A percentile compares a stretch with the other conserved stretches of the same genome.
phyloP scores from a whole-genome alignment of 495 filamentous ascomycete species.

The Neurospora sp. region DNA sequence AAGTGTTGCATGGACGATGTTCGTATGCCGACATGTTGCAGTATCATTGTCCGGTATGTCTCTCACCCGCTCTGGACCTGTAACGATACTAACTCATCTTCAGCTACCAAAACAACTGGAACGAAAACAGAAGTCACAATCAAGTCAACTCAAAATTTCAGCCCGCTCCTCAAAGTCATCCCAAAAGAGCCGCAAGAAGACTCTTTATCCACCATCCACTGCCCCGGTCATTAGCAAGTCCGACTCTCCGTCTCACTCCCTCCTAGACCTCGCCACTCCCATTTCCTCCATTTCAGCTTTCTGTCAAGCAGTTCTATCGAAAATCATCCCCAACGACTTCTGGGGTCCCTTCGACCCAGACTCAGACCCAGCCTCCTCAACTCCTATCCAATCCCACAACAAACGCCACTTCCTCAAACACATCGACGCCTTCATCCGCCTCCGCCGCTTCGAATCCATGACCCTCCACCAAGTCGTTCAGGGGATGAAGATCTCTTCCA shows the following conservation, averaged over 20 bases:
- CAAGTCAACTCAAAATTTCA: background rate
- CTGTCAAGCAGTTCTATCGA: conserved; percentile 64
- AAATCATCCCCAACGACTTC: conserved; percentile 65
- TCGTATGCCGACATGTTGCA: conserved; percentile 65
- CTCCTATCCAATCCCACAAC: conserved; percentile 45
- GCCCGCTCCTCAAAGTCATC: background rate
- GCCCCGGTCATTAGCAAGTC: background rate
- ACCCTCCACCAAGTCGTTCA: conserved; percentile 52
- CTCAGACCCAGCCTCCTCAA: background rate
- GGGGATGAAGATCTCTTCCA: too few species aligned
- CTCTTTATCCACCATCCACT: background rate
- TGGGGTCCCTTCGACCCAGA: conserved; percentile 43
- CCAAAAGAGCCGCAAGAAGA: conserved; percentile 1
- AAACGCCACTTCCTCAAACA: conserved; percentile 47
- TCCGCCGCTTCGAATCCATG: conserved; percentile 73
- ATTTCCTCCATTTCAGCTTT: conserved; percentile 71
- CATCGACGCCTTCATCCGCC: conserved; percentile 64
- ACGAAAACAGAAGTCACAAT: background rate
- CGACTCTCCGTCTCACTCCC: conserved; percentile 15
- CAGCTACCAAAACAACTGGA: conserved; percentile 2
- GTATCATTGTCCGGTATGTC: conserved; percentile 64
- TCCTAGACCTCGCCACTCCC: conserved; percentile 66
- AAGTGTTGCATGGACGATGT: conserved; percentile 60
- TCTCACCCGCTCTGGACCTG: background rate
- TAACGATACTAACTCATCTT: too few species aligned